Base-by-base conservation (phyloP, 2,329 filamentous ascomycete species). In the Fusarium tuaranense region DNA sequence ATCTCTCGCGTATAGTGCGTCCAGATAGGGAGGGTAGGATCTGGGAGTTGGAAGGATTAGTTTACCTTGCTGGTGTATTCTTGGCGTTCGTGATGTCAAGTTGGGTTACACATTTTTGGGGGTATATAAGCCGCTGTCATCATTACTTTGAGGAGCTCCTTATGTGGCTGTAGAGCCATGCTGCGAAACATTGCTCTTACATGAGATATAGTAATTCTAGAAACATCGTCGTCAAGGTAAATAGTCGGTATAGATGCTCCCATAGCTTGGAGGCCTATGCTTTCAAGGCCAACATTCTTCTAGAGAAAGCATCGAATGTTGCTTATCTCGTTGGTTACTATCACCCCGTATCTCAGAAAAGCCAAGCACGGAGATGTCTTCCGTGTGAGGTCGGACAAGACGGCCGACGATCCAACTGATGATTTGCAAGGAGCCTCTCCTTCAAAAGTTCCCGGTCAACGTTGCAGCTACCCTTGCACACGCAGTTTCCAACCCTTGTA, bases 361-460 rank as follows among this genome's bases (percentile, higher is more conserved):
- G 72, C 72, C 67, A 75, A 70, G 68, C 46, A 65, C 38, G 22
- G 57, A 55, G 65, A 67, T 65, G 60, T 44, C 44, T 48, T 41
- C 64, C 63, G 44, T 48, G 36, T 41, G 41, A 67, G 36, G 63
- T 46, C 63, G 38, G 46, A 57, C 16, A 61, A 16, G 20, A 38
- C 32, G 12, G 36, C 69, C 74, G 65, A 74, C 70, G 61, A 67
- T 63, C 63, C 55, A 66, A 53, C 34, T 60, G 38, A 16, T 12
- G 53, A 61, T 55, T 55, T 22, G 20, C 9, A 14, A 32, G 36
- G 44, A 60, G 67, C n/a, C 10, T 44, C 34, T 44, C 51, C 10
- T 32, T 38, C 71, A 74, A 74, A 74, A 74, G 71, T 74, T 68
- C 71, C 64, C 48, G 48, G 32, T 14, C 62, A 62, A 61, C 64